A percentile compares a stretch with the other conserved stretches of the same genome.
These are phyloP conservation scores for Arthrocladium fulminans DNA, from an alignment of 2,329 filamentous ascomycete species.

Conservation along the genomic window DNA sequence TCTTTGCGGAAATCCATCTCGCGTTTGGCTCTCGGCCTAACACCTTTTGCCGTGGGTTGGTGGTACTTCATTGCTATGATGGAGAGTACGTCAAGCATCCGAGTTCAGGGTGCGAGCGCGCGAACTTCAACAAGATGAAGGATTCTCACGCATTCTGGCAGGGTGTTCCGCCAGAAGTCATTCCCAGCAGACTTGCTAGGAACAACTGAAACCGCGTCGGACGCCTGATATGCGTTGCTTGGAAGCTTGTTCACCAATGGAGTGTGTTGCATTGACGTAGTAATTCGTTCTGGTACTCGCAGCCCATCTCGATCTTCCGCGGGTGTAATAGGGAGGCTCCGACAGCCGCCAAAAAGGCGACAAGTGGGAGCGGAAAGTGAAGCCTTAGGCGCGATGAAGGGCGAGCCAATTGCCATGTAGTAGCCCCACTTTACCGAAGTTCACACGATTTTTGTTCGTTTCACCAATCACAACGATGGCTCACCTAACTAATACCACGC, in stretches of 20 bases:
- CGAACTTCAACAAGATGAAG: no score
- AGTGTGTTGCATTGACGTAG: no score
- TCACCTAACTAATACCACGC: background rate
- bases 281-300: no score
- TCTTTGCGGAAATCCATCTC: background rate
- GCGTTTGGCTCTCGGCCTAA: background rate
- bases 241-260: no score
- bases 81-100: no score
- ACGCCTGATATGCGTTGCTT: no score
- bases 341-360: background rate
- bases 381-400: background rate
- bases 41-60: background rate
- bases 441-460: background rate
- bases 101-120: no score
- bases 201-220: no score
- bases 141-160: no score
- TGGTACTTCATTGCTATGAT: no score
- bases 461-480: constrained; percentile 9
- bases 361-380: constrained; percentile 6
- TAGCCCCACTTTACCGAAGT: background rate
- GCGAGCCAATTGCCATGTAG: background rate
- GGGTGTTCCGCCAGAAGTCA: no score
- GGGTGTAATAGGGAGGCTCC: constrained; percentile 1
- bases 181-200: no score
- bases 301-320: background rate